Evolutionary conservation across 805 yeast species (phyloP), one percentile per base, ranked within the genome.

Genomic region (Candida corydali): DNA sequence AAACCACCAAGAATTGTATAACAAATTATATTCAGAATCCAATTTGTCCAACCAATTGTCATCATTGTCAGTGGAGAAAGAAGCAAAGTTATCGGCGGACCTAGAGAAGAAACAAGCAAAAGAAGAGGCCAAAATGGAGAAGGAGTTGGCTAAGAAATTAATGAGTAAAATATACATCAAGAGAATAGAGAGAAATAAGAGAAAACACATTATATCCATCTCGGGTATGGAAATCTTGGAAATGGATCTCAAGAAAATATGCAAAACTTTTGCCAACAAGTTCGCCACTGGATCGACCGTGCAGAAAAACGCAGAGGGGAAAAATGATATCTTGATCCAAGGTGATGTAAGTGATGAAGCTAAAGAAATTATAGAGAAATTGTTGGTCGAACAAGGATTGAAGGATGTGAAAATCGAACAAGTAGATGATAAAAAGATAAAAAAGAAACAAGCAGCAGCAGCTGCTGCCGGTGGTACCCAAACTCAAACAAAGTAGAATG

Each of bases 261-360:
- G 96, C 30, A 91, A 91, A 70, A 80, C 88, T 0, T 89, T 91
- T 61, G 93, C 97, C 0, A 82, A 93, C 24, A 87, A 85, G 59
- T 89, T 91, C 55, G 98, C 98, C 10, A 89, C 97, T 7, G 98
- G 98, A 35, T 91, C 96, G 19, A 80, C 93, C 16, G 95, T 89
- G 10, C 80, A 88, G 3, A 89, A 89, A 63, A 85, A 79, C 45
- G 88, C 80, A 3, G 98, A 89, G 46, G 89, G 89, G 63, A 86
- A 84, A 57, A 96, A 91, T 44, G 98, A 89, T 55, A 78, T 89
- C 39, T 76, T 86, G 40, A 82, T 89, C 41, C 97, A 89, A 65
- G 98, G 98, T 51, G 98, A 91, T 61, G 93, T 89, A 29, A 83
- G 88, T 39, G 96, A 88, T 46, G 95, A 83, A 51, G 93, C 88